Evolutionary conservation across 805 yeast genomes (phyloP), one percentile per base, ranked within the genome.

Genomic region (Myxozyma vanderwaltii): DNA sequence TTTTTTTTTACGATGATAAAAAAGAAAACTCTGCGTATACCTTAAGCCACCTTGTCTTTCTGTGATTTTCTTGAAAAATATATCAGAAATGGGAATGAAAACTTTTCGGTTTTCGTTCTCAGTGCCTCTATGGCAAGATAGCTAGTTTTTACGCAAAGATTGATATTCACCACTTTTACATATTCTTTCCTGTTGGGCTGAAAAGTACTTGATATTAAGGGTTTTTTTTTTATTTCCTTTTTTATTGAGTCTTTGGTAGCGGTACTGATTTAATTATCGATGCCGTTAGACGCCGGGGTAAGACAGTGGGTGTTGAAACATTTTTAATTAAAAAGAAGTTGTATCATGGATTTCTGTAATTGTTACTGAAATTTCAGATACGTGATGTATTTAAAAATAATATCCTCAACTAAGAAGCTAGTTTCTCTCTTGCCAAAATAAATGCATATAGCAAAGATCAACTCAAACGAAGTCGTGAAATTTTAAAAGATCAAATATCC

Each of bases 161-260:
- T 15, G 29, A 51, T 19, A 31, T 51, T 50, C 54, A 31, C 48
- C 39, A 51, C 48, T 41, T 40, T 51, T 51, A 51, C 54, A 51
- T 51, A 51, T 51, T 51, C 54, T 51, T 51, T 51, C 54, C 54
- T 40, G 54, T 51, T 40, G 47, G 31, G 54, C 54, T 50, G 54
- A 36, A 26, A 48, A 48, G 39, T 15, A 19, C 21, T n/a, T n/a
- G 21, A 21, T 3, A 38, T n/a, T 38, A 2, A 33, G 4, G 27
- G 19, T 49, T 27, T n/a, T 36, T 36, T 6, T 23, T 35, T 36
- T 48, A 19, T 35, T 10, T 7, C 10, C 12, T 36, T 24, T 33
- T 27, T 38, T 13, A 35, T 17, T 35, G n/a, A 13, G 13, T 17
- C n/a, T 35, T 35, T 35, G 38, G 39, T 41, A 21, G 33, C 33